Base-by-base conservation (phyloP, 2,329 filamentous ascomycete genomes). In the Graphilbum fragrans region DNA sequence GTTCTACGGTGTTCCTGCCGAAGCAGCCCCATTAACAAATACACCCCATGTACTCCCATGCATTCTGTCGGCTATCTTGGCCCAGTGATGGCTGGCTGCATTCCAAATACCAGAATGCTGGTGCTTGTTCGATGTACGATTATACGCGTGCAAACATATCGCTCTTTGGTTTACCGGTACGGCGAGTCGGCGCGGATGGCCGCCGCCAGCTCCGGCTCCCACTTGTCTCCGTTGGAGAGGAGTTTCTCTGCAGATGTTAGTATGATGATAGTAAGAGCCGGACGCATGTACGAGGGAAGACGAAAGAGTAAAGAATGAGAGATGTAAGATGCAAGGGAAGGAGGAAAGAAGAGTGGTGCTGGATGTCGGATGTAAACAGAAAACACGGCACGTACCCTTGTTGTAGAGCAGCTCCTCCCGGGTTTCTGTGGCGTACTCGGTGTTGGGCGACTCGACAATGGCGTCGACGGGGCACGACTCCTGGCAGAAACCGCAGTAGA, bases 401-500 rank as follows among this genome's bases (percentile, higher is more conserved):
- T 96, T 96, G 72, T 96, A 96, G 55, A 96, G 65, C 55, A 96
- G 67, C 71, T 96, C 90, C 65, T 98, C 90, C 59, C 90, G 79
- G 49, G 74, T 77, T 66, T 77, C 74, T 32, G 74, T 77, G 34
- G 72, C 67, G 53, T 78, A 77, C 58, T 78, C 74, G 52, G 73
- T 72, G 52, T 77, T 77, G 50, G 74, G 74, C 38, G 68, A 73
- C 62, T 77, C 74, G 42, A 78, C 74, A 51, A 76, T 98, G 45
- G 92, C 92, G 66, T 98, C 92, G 42, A 98, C 92, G 35, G 92
- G 92, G 69, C 92, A 98, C 50, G 86, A 94, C 72, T 98, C 92
- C 70, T 95, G 90, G 77, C 92, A 96, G 70, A 94, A 93, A 39
- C 92, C 92, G 63, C 92, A 96, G 78, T 96, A 98, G 66, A 98